Evolutionary conservation across 2,329 filamentous ascomycete species (phyloP).

Genomic region (Passalora sequoiae): DNA sequence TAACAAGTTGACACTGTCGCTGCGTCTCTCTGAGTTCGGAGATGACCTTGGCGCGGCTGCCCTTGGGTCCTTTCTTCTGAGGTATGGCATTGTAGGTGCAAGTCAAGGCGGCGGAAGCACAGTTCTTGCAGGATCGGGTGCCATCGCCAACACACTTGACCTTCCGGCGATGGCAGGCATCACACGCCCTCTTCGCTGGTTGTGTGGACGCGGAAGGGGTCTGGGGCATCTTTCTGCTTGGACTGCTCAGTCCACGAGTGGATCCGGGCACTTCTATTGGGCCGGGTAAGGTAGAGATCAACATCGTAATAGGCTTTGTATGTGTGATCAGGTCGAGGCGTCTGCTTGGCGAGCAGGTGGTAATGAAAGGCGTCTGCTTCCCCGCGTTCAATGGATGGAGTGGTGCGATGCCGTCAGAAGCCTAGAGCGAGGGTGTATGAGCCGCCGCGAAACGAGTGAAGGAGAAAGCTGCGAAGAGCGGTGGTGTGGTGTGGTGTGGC

Average conservation of each 20-base stretch:
- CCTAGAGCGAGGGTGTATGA: constrained; percentile 7
- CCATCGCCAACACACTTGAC: constrained; percentile 50
- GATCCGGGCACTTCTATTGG: constrained; percentile 21
- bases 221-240: constrained; percentile 18
- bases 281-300: constrained; percentile 21
- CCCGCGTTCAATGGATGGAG: constrained; percentile 9
- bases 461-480: constrained; percentile 5
- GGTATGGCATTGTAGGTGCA: constrained; percentile 62
- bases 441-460: constrained; percentile 6
- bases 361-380: constrained; percentile 11
- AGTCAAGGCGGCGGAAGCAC: constrained; percentile 53
- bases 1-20: constrained; percentile 42
- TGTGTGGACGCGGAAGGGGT: constrained; percentile 14
- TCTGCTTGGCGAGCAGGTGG: constrained; percentile 5
- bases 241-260: constrained; percentile 12
- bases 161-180: constrained; percentile 45
- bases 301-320: constrained; percentile 16
- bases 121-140: constrained; percentile 56
- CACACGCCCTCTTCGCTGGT: constrained; percentile 29
- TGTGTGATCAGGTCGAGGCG: constrained; percentile 3
- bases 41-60: constrained; percentile 58
- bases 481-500: constrained; percentile 4
- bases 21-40: constrained; percentile 55
- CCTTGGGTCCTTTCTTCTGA: constrained; percentile 60
- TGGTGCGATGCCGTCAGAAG: constrained; percentile 8